A percentile compares a stretch with the other conserved stretches of the same genome.
Conservation (phyloP, 2,329 filamentous ascomycete species). For the Trichophyton mentagrophytes region DNA sequence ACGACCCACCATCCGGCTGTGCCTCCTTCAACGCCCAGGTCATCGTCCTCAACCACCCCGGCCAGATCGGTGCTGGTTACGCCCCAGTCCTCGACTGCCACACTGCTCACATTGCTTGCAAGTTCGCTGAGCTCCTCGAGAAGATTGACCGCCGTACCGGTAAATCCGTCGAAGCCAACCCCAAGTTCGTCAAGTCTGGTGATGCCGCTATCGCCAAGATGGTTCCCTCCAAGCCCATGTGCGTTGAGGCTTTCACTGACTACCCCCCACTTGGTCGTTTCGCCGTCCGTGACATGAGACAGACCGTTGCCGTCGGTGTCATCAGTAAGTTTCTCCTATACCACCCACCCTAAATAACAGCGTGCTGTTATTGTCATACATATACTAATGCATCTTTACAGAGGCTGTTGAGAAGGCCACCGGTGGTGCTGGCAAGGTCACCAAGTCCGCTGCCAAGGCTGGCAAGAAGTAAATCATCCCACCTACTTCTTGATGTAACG, state of each 20-base stretch:
- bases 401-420: slow-evolving; percentile 48
- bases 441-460: slow-evolving; percentile 53
- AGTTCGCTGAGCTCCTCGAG: slow-evolving; percentile 98
- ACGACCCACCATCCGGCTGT: slow-evolving; percentile 80
- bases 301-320: slow-evolving; percentile 52
- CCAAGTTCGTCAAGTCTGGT: slow-evolving; percentile 99
- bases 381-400: background rate
- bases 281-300: slow-evolving; percentile 94
- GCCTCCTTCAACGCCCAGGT: slow-evolving; percentile 99
- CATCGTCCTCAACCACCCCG: slow-evolving; percentile 99
- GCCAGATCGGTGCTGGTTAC: slow-evolving; percentile 98
- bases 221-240: slow-evolving; percentile 99
- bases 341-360: background rate
- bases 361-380: background rate
- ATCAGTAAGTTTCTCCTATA: slow-evolving; percentile 7
- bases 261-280: slow-evolving; percentile 99
- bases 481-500: slow-evolving; percentile 1
- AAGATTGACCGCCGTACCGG: slow-evolving; percentile 99
- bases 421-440: slow-evolving; percentile 45
- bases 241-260: slow-evolving; percentile 99
- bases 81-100: slow-evolving; percentile 99
- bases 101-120: slow-evolving; percentile 99
- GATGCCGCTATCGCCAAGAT: slow-evolving; percentile 99
- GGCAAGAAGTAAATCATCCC: slow-evolving; percentile 54
- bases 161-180: slow-evolving; percentile 79